These are phyloP conservation scores for Evansstolkia leycettana DNA, from an alignment of 495 filamentous ascomycete genomes.

Conservation along the genomic window DNA sequence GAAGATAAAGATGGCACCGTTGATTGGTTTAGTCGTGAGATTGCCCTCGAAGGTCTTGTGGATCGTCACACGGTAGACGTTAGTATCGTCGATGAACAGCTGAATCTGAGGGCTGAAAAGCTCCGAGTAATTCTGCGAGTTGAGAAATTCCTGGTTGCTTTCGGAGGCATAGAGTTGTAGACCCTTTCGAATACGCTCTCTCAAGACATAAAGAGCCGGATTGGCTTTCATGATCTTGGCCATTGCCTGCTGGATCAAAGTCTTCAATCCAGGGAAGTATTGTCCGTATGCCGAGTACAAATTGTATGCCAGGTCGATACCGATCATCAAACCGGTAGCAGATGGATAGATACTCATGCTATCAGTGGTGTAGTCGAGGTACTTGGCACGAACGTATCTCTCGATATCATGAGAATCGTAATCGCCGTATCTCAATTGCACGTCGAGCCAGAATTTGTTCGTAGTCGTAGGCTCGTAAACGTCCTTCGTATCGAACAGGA, in stretches of 20 bases:
- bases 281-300: slow-evolving; percentile 95
- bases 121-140: slow-evolving; percentile 99
- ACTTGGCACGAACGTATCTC: slow-evolving; percentile 94
- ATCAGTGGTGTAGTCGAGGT: slow-evolving; percentile 97
- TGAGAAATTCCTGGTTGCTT: slow-evolving; percentile 98
- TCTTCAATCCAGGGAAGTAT: slow-evolving; percentile 97
- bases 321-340: slow-evolving; percentile 95
- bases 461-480: slow-evolving; percentile 88
- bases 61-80: slow-evolving; percentile 98
- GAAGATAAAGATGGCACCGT: slow-evolving; percentile 99
- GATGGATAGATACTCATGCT: slow-evolving; percentile 99
- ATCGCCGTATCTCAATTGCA: slow-evolving; percentile 95
- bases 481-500: slow-evolving; percentile 95
- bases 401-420: slow-evolving; percentile 99
- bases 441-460: slow-evolving; percentile 99
- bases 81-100: slow-evolving; percentile 98
- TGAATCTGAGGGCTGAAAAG: slow-evolving; percentile 99
- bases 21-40: slow-evolving; percentile 98
- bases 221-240: slow-evolving; percentile 99
- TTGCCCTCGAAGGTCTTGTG: slow-evolving; percentile 99
- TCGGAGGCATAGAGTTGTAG: slow-evolving; percentile 96
- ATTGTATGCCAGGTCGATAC: slow-evolving; percentile 96
- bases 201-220: slow-evolving; percentile 88
- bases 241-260: slow-evolving; percentile 96
- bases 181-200: slow-evolving; percentile 98